Evolutionary conservation across 495 filamentous ascomycete species (phyloP).

Genomic region (Pseudevernia furfuracea): DNA sequence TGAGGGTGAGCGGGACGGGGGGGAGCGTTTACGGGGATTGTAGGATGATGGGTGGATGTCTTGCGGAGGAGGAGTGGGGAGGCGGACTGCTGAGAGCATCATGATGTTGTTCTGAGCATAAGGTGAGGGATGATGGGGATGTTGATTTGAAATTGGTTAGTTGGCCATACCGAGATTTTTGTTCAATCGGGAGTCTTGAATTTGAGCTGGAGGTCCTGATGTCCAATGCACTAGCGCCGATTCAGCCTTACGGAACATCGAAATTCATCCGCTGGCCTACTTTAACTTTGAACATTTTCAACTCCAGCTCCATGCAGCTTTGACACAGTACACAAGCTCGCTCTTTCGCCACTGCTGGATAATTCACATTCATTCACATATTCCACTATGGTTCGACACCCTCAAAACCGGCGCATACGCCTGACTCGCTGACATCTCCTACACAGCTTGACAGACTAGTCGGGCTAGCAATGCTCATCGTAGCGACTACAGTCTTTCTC

Average conservation of each 20-base stretch:
- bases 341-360: neutral
- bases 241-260: neutral
- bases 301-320: neutral
- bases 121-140: neutral
- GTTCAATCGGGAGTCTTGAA: no score
- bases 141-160: neutral
- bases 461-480: slow-evolving; percentile 94
- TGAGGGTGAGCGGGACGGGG: slow-evolving; percentile 56
- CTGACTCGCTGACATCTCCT: neutral
- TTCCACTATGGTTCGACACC: slow-evolving; percentile 12
- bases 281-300: neutral
- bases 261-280: neutral
- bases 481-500: slow-evolving; percentile 89
- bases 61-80: slow-evolving; percentile 57
- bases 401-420: neutral
- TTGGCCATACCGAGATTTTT: neutral
- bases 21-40: slow-evolving; percentile 53
- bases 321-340: neutral
- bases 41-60: slow-evolving; percentile 42
- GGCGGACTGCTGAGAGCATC: slow-evolving; percentile 59
- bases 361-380: slow-evolving; percentile 16
- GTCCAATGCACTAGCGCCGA: neutral
- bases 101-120: slow-evolving; percentile 23
- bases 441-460: slow-evolving; percentile 86
- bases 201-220: neutral